These are phyloP conservation scores for Cryptococcus sp. DNA, from an alignment of 1,284 basidiomycete species.

Conservation along the genomic window DNA sequence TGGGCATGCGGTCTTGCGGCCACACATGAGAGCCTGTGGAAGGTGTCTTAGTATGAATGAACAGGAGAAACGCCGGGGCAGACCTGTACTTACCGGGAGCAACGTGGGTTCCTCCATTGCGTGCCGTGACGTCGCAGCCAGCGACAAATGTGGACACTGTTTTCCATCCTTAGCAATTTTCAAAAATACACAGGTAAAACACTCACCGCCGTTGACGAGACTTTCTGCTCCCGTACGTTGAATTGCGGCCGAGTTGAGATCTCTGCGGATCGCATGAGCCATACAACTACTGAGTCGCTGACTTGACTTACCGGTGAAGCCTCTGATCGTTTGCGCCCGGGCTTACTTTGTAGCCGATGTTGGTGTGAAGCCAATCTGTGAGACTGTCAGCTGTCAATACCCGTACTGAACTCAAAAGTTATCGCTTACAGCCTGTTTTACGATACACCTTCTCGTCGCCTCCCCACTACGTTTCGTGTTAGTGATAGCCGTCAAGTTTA, in stretches of 20 bases:
- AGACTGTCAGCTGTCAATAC: neutral
- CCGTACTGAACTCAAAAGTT: neutral
- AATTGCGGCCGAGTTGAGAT: conserved; percentile 21
- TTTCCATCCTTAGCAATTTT: no score
- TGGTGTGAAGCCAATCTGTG: conserved; percentile 27
- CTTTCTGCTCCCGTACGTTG: conserved; percentile 23
- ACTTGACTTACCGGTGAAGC: conserved; percentile 17
- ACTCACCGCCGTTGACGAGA: conserved; percentile 16
- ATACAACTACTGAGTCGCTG: neutral
- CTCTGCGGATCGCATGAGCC: conserved; percentile 2
- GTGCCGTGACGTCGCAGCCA: conserved; percentile 21
- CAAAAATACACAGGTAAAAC: neutral
- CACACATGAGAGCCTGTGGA: conserved; percentile 20
- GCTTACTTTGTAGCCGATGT: conserved; percentile 25
- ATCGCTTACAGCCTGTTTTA: conserved; percentile 18
- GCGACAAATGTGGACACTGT: conserved; percentile 25
- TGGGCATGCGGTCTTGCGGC: conserved; percentile 25
- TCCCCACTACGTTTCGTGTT: conserved; percentile 14
- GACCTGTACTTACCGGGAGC: conserved; percentile 11
- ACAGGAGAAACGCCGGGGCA: neutral
- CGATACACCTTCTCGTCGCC: conserved; percentile 23
- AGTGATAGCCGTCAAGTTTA: neutral
- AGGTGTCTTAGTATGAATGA: no score
- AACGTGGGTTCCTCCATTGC: conserved; percentile 23
- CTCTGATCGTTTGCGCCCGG: conserved; percentile 21